Evolutionary conservation across 768 basidiomycete genomes (phyloP), one percentile per base, ranked within the genome.

Genomic region (Rhizopogon vinicolor): DNA sequence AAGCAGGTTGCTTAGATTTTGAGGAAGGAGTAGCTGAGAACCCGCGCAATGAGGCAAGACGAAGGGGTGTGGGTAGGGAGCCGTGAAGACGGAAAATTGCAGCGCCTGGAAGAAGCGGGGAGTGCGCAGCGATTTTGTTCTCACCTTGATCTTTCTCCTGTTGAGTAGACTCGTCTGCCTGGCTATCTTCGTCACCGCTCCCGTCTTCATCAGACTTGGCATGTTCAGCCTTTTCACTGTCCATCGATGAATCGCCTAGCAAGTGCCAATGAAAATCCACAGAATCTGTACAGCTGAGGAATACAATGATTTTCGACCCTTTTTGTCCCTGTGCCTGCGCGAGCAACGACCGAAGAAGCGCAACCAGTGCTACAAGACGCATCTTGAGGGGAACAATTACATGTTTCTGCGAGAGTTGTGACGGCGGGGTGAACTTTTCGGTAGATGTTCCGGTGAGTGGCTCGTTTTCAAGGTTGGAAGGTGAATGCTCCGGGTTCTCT

Each of bases 191-290:
- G 31, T 51, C 64, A 13, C 66, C 67, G 7, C 52, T 33, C 37
- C 13, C 41, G 12, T 40, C 51, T 3, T 55, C 63, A 40, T 63
- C 62, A 12, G 64, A 65, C 7, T 66, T 64, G 7, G 62, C 64
- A 31, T 57, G 13, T 22, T 66, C 68, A 1, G 60, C 58, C 6
- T 61, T 69, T 8, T 62, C 65, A 2, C 61, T 72, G 7, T 77
- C 82, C 89, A 96, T 94, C 5, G 71, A 63, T 18, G 91, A 75
- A 5, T 84, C 82, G 0, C 86, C 88, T 1, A 98, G 72, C 19
- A 98, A 74, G 49, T 79, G 82, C 92, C 93, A 98, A 66, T 96
- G 93, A 64, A 93, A 98, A 68, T 99, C 96, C 16, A 99, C 97
- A 3, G 97, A 95, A 70, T 98, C 96, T 5, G 94, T 98, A 64